phyloP scores from a whole-genome alignment of 2,329 filamentous ascomycete genomes.

The Apiospora kogelbergensis region DNA sequence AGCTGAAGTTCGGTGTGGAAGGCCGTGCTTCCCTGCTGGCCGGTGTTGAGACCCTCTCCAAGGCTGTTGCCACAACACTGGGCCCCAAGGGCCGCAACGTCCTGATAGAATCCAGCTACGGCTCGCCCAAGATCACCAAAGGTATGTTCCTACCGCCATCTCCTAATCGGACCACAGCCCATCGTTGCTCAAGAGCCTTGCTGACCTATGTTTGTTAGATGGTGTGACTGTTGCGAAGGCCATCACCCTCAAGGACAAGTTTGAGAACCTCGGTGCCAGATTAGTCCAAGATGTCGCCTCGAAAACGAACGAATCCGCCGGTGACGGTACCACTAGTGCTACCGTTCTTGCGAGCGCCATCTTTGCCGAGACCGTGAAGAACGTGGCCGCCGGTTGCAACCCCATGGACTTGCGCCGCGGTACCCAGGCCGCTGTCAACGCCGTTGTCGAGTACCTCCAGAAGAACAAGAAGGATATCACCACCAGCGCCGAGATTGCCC shows the following conservation, averaged over 20 bases:
- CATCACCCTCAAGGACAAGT: constrained; percentile 95
- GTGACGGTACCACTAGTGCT: constrained; percentile 97
- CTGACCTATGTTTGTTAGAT: constrained; percentile 51
- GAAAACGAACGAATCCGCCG: constrained; percentile 98
- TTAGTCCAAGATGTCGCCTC: constrained; percentile 97
- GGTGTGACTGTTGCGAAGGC: constrained; percentile 89
- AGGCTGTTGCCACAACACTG: constrained; percentile 92
- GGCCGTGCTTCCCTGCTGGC: constrained; percentile 83
- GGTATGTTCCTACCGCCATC: constrained; percentile 55
- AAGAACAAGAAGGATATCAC: constrained; percentile 98
- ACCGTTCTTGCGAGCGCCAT: constrained; percentile 96
- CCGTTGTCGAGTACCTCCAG: constrained; percentile 91
- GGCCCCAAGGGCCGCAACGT: constrained; percentile 99
- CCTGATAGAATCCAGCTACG: constrained; percentile 96
- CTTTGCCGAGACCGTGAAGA: constrained; percentile 99
- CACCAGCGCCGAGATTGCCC: constrained; percentile 93
- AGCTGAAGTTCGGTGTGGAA: constrained; percentile 98
- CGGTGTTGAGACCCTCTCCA: constrained; percentile 95
- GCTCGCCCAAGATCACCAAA: constrained; percentile 99
- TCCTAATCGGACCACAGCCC: neutral
- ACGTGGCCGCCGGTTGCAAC: constrained; percentile 98
- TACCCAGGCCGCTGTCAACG: constrained; percentile 93
- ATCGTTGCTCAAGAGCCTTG: neutral
- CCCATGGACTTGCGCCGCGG: constrained; percentile 98
- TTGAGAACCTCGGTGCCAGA: constrained; percentile 97